A percentile compares a stretch with the other conserved stretches of the same genome.
These are phyloP conservation scores for Baeospora myosura DNA, from an alignment of 1,284 basidiomycete genomes.

Conservation along the genomic window DNA sequence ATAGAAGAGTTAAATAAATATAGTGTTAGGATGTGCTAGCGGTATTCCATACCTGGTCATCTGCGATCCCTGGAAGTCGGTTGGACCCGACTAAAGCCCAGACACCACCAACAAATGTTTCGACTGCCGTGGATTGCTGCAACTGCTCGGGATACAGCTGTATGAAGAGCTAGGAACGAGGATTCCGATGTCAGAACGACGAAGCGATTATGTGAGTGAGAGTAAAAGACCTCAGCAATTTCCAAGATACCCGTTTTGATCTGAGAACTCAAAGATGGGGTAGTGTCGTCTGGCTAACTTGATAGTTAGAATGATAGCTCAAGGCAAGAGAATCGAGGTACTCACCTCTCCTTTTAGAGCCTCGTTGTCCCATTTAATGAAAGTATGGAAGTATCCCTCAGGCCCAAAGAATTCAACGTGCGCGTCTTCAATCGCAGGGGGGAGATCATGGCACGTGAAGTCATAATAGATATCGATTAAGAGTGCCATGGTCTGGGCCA, in stretches of 20 bases:
- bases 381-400: slow-evolving; percentile 69
- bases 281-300: slow-evolving; percentile 71
- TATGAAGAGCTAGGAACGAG: slow-evolving; percentile 64
- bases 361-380: slow-evolving; percentile 72
- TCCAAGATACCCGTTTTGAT: slow-evolving; percentile 90
- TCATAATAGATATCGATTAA: slow-evolving; percentile 90
- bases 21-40: background rate
- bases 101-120: slow-evolving; percentile 82
- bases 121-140: slow-evolving; percentile 60
- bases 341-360: slow-evolving; percentile 69
- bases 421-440: slow-evolving; percentile 89
- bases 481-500: slow-evolving; percentile 72
- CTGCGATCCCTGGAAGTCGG: slow-evolving; percentile 59
- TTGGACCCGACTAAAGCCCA: slow-evolving; percentile 85
- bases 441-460: slow-evolving; percentile 91
- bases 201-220: background rate
- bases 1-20: slow-evolving; percentile 8
- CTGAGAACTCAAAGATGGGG: slow-evolving; percentile 77
- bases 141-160: slow-evolving; percentile 90
- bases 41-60: slow-evolving; percentile 63
- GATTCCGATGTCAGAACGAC: background rate
- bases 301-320: slow-evolving; percentile 7
- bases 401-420: slow-evolving; percentile 76
- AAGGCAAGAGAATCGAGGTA: no score
- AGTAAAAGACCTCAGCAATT: slow-evolving; percentile 61